Evolutionary conservation across 768 basidiomycete species (phyloP).

Genomic region (Boletales sp.): DNA sequence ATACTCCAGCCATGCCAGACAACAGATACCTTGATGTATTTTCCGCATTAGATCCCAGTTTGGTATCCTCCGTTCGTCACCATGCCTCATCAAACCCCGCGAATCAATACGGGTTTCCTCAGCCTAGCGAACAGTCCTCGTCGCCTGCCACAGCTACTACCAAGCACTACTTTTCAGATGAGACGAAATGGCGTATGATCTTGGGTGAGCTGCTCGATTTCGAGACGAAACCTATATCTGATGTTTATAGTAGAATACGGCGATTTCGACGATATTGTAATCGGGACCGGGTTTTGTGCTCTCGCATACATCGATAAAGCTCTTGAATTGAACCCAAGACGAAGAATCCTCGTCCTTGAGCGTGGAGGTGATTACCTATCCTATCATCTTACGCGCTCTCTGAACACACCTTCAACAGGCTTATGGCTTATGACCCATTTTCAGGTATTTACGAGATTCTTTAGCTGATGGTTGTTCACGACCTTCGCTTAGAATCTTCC

Average conservation of each 20-base stretch:
- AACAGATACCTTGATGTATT: neutral
- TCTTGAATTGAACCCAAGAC: conserved; percentile 10
- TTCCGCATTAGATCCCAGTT: neutral
- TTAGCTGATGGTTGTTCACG: neutral
- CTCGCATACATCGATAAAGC: conserved; percentile 17
- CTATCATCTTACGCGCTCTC: neutral
- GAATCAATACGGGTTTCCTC: conserved; percentile 7
- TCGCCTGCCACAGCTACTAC: conserved; percentile 1
- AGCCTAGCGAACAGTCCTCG: neutral
- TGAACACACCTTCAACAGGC: neutral
- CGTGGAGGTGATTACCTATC: conserved; percentile 4
- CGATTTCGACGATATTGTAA: conserved; percentile 8
- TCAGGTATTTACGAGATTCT: neutral
- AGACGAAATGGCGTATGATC: conserved; percentile 2
- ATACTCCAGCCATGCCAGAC: neutral
- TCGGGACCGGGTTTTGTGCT: conserved; percentile 12
- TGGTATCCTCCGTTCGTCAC: neutral
- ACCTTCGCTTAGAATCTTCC: conserved; percentile 1
- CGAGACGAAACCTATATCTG: neutral
- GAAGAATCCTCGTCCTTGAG: conserved; percentile 17
- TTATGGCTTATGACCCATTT: conserved; percentile 11
- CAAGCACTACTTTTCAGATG: conserved; percentile 7
- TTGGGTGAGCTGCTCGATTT: neutral
- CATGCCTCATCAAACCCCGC: neutral
- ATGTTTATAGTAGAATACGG: conserved; percentile 2